Conservation (phyloP, 1,139 yeast species). For the Debaryomyces coudertii region DNA sequence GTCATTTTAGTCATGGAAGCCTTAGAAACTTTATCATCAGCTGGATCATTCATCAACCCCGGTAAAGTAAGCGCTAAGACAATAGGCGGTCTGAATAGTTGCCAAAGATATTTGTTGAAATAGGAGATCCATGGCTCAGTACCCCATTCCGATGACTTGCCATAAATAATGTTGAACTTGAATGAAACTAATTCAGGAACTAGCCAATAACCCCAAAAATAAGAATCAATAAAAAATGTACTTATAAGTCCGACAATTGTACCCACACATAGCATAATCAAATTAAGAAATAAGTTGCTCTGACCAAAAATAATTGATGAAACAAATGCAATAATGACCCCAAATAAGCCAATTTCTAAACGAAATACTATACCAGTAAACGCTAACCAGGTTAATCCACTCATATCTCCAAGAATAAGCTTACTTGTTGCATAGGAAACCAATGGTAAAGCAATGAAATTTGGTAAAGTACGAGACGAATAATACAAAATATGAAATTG, state of each 20-base stretch:
- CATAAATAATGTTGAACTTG: slow-evolving; percentile 70
- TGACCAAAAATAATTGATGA: slow-evolving; percentile 48
- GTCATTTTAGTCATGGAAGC: slow-evolving; percentile 26
- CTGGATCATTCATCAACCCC: slow-evolving; percentile 48
- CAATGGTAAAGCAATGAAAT: slow-evolving; percentile 80
- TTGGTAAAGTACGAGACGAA: slow-evolving; percentile 81
- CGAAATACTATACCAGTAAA: slow-evolving; percentile 73
- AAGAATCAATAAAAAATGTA: slow-evolving; percentile 65
- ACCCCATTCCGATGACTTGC: slow-evolving; percentile 83
- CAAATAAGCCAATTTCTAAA: slow-evolving; percentile 68
- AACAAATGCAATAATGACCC: slow-evolving; percentile 46
- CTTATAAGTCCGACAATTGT: slow-evolving; percentile 52
- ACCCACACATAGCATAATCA: slow-evolving; percentile 55
- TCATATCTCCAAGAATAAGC: slow-evolving; percentile 52
- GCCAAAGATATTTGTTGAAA: slow-evolving; percentile 48
- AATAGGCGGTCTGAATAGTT: slow-evolving; percentile 68
- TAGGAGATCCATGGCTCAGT: slow-evolving; percentile 73
- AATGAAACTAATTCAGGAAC: slow-evolving; percentile 80
- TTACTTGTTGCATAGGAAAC: slow-evolving; percentile 59
- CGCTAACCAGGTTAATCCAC: slow-evolving; percentile 62
- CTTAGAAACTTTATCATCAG: slow-evolving; percentile 25
- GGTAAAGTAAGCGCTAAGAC: slow-evolving; percentile 49
- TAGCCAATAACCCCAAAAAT: slow-evolving; percentile 63
- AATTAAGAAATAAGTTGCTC: slow-evolving; percentile 38
- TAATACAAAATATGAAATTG: slow-evolving; percentile 85